Evolutionary conservation across 1,139 yeast species (phyloP).

Genomic region (Geotrichum armillariae): DNA sequence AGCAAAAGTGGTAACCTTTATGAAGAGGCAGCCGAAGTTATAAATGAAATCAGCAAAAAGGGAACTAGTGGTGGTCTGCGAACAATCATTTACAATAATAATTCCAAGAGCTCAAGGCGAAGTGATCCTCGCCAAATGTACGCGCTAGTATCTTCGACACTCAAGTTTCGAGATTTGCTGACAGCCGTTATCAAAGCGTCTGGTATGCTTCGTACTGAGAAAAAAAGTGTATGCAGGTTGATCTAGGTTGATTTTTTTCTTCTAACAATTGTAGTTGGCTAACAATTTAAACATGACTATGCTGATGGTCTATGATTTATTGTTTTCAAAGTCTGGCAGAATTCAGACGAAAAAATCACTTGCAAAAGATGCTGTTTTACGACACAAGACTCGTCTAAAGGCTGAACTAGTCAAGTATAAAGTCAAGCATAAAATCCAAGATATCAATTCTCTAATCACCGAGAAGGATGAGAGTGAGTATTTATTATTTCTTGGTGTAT

Average conservation of each 20-base stretch:
- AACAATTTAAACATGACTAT: conserved; percentile 51
- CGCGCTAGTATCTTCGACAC: conserved; percentile 78
- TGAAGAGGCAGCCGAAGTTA: conserved; percentile 40
- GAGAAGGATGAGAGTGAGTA: conserved; percentile 42
- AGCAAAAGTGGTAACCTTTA: conserved; percentile 31
- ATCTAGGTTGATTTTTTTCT: background rate
- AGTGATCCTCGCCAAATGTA: conserved; percentile 75
- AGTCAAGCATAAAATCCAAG: conserved; percentile 59
- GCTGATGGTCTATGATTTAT: conserved; percentile 75
- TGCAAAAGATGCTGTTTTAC: conserved; percentile 74
- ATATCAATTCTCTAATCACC: conserved; percentile 46
- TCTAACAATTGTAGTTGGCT: conserved; percentile 33
- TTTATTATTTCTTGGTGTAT: background rate
- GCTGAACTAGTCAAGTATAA: conserved; percentile 82
- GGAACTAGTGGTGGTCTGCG: conserved; percentile 61
- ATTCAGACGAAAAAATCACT: conserved; percentile 90
- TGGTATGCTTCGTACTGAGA: conserved; percentile 54
- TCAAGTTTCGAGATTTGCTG: conserved; percentile 66
- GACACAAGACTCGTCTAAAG: conserved; percentile 74
- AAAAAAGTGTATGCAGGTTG: conserved; percentile 34
- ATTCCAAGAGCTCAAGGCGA: conserved; percentile 35
- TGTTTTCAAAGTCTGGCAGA: conserved; percentile 74
- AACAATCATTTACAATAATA: conserved; percentile 53
- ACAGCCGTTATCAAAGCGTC: conserved; percentile 63
- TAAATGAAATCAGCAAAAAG: conserved; percentile 36